Conservation (phyloP, 2,329 filamentous ascomycete species). For the Ustulina deusta region DNA sequence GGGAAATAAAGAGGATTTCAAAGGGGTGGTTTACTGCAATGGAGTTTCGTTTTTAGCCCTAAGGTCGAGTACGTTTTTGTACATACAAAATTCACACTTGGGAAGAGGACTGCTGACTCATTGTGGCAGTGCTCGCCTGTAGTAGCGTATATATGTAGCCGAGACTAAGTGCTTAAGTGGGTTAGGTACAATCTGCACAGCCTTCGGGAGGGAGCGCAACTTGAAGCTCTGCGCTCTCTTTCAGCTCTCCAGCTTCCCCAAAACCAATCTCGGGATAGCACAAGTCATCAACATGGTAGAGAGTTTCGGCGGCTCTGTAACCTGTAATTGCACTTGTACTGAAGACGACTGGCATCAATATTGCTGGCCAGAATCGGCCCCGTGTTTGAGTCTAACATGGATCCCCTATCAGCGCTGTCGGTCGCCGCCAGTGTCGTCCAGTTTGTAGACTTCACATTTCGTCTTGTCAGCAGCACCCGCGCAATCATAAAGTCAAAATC, state of each 20-base stretch:
- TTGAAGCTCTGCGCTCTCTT: neutral
- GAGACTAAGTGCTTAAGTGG: neutral
- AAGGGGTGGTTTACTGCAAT: no score
- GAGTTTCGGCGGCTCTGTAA: neutral
- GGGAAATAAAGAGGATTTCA: no score
- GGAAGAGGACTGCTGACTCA: neutral
- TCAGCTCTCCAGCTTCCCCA: neutral
- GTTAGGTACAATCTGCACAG: neutral
- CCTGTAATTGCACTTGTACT: neutral
- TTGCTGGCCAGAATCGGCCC: neutral
- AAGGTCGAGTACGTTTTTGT: no score
- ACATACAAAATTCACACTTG: no score
- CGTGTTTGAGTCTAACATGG: slow-evolving; percentile 8
- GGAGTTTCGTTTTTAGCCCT: no score
- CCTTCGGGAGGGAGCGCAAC: neutral
- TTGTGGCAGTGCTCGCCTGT: neutral
- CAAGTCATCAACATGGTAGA: neutral
- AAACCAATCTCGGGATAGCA: neutral
- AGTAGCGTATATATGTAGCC: neutral
- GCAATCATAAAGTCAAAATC: slow-evolving; percentile 19
- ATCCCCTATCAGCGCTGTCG: slow-evolving; percentile 21
- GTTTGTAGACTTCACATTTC: slow-evolving; percentile 22
- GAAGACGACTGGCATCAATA: neutral
- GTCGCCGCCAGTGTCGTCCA: slow-evolving; percentile 16
- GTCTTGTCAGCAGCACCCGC: slow-evolving; percentile 16